Evolutionary conservation across 1,284 basidiomycete species (phyloP), one percentile per base, ranked within the genome.

Genomic region (Puccinia coronata): DNA sequence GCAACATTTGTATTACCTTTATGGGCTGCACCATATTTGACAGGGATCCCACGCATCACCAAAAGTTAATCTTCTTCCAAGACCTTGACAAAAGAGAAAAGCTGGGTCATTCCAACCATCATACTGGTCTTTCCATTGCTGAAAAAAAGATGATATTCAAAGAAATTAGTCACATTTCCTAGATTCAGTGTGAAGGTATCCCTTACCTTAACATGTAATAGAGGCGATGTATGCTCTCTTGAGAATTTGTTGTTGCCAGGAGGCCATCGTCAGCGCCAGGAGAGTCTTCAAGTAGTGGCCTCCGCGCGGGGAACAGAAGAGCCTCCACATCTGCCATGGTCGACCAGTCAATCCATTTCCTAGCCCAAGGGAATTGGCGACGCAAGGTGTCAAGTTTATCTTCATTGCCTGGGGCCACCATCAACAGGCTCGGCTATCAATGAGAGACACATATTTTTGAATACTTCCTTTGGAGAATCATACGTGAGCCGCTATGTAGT

Each of bases 231-330:
- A n/a, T n/a, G n/a, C n/a, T n/a, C 70, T 72, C 47, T 53, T 43
- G 65, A 69, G 65, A 28, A 69, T 72, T 72, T 25, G 49, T 72
- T n/a, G 70, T 36, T 18, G n/a, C 70, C 11, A 49, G 49, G 11
- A 53, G 70, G 49, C 20, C 25, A 11, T n/a, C 41, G 9, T 51
- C 25, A 43, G n/a, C 47, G 18, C 55, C 23, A 18, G 47, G 53
- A 36, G 4, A 53, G n/a, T n/a, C n/a, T n/a, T n/a, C n/a, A n/a
- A n/a, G n/a, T n/a, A n/a, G n/a, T n/a, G n/a, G n/a, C n/a, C n/a
- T n/a, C n/a, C n/a, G n/a, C n/a, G n/a, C n/a, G n/a, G n/a, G n/a
- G n/a, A n/a, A n/a, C n/a, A n/a, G n/a, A n/a, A n/a, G n/a, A n/a
- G n/a, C n/a, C n/a, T n/a, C n/a, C n/a, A n/a, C n/a, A n/a, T n/a